A percentile compares a stretch with the other conserved stretches of the same genome.
These are phyloP conservation scores for Lodderomyces margitis DNA, from an alignment of 1,139 yeast species.

Conservation along the genomic window DNA sequence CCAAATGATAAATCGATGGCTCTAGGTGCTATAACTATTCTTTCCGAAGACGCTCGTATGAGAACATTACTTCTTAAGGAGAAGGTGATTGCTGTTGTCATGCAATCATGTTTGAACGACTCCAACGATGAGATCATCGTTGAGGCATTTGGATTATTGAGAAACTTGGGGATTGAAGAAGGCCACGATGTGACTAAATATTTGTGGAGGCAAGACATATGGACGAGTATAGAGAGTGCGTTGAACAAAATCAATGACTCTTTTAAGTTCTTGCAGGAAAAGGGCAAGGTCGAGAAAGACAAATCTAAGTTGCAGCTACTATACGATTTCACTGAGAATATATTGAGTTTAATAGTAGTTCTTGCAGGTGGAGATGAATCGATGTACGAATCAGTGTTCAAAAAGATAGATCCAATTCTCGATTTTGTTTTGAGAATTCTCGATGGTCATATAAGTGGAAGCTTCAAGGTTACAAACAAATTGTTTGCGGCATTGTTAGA, in stretches of 20 bases:
- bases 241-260: conserved; percentile 51
- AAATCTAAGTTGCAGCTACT: conserved; percentile 48
- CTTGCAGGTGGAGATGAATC: conserved; percentile 66
- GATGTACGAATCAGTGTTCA: conserved; percentile 51
- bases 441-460: conserved; percentile 26
- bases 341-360: conserved; percentile 66
- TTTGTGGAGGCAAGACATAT: conserved; percentile 76
- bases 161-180: conserved; percentile 80
- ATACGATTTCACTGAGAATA: conserved; percentile 70
- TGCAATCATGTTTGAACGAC: conserved; percentile 68
- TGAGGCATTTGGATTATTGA: conserved; percentile 75
- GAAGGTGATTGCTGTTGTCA: conserved; percentile 57
- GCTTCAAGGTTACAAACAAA: conserved; percentile 35
- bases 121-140: conserved; percentile 71
- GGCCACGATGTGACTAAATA: conserved; percentile 81
- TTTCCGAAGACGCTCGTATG: conserved; percentile 67
- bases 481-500: conserved; percentile 57
- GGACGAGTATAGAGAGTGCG: conserved; percentile 56
- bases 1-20: conserved; percentile 81
- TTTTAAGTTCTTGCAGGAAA: conserved; percentile 38
- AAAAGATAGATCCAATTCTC: conserved; percentile 40
- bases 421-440: conserved; percentile 43
- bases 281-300: conserved; percentile 21
- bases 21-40: conserved; percentile 65
- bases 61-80: conserved; percentile 68